Conservation (phyloP, 2,329 filamentous ascomycete species). For the Botryotinia globosa region DNA sequence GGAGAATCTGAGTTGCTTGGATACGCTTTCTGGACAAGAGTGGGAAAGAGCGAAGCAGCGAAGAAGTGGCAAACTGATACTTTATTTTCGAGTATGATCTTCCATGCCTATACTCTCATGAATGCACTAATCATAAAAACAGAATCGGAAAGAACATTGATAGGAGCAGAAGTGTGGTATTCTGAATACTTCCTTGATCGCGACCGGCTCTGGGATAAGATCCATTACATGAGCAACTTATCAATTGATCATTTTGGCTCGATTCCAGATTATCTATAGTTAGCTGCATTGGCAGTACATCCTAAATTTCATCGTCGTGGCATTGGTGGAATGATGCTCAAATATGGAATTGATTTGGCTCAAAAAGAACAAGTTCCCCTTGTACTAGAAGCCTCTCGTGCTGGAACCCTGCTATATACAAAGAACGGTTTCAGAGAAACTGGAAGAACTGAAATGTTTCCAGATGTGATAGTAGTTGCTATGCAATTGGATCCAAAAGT, state of each 20-base stretch:
- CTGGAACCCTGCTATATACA: conserved; percentile 15
- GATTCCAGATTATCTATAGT: conserved; percentile 7
- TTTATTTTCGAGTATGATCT: conserved; percentile 3
- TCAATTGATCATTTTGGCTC: conserved; percentile 3
- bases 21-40: conserved; percentile 12
- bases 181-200: conserved; percentile 7
- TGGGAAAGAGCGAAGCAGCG: conserved; percentile 10
- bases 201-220: conserved; percentile 13
- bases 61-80: conserved; percentile 14
- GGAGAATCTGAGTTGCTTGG: conserved; percentile 12
- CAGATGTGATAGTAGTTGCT: conserved; percentile 3
- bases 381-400: conserved; percentile 12
- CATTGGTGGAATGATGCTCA: conserved; percentile 13
- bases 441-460: neutral
- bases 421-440: conserved; percentile 12
- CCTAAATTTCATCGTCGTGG: conserved; percentile 17
- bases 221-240: neutral
- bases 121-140: neutral
- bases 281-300: conserved; percentile 4
- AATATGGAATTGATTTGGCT: conserved; percentile 14
- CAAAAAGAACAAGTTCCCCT: conserved; percentile 14
- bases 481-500: conserved; percentile 11
- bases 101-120: neutral
- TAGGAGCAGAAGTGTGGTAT: conserved; percentile 13
- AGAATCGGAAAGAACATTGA: conserved; percentile 16